Percentiles rank a stretch among this genome's conserved stretches.
phyloP scores from a whole-genome alignment of 805 yeast species.

The Cyberlindnera lachancei region DNA sequence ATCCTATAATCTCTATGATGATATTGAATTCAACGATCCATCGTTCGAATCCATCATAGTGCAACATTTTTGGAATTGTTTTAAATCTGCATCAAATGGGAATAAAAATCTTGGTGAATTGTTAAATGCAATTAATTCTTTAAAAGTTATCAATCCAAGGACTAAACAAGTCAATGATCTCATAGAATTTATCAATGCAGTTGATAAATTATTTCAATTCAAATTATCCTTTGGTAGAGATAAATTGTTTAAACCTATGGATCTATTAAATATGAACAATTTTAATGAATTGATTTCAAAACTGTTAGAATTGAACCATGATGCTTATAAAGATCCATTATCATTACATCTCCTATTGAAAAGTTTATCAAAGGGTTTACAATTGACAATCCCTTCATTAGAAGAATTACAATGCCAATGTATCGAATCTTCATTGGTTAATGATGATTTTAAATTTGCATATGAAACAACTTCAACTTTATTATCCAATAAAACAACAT shows the following conservation, averaged over 20 bases:
- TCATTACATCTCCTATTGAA: conserved; percentile 32
- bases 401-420: conserved; percentile 36
- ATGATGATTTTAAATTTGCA: conserved; percentile 56
- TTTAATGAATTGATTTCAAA: conserved; percentile 32
- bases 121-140: conserved; percentile 27
- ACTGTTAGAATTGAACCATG: conserved; percentile 47
- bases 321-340: conserved; percentile 38
- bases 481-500: conserved; percentile 5
- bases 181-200: conserved; percentile 16
- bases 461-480: conserved; percentile 31
- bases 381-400: conserved; percentile 14
- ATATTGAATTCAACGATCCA: conserved; percentile 12
- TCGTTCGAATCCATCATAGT: conserved; percentile 14
- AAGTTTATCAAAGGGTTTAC: conserved; percentile 24
- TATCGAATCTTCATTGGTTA: conserved; percentile 59
- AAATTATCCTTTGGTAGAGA: conserved; percentile 26
- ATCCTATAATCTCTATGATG: conserved; percentile 22
- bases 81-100: conserved; percentile 36
- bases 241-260: conserved; percentile 32
- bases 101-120: conserved; percentile 31
- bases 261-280: conserved; percentile 27
- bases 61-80: conserved; percentile 34
- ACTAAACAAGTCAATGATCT: conserved; percentile 12
- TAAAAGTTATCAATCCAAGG: conserved; percentile 16
- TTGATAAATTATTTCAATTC: conserved; percentile 24